Evolutionary conservation across 169 alveolate species (phyloP), one percentile per base, ranked within the genome.

Genomic region (Babesia sp.): DNA sequence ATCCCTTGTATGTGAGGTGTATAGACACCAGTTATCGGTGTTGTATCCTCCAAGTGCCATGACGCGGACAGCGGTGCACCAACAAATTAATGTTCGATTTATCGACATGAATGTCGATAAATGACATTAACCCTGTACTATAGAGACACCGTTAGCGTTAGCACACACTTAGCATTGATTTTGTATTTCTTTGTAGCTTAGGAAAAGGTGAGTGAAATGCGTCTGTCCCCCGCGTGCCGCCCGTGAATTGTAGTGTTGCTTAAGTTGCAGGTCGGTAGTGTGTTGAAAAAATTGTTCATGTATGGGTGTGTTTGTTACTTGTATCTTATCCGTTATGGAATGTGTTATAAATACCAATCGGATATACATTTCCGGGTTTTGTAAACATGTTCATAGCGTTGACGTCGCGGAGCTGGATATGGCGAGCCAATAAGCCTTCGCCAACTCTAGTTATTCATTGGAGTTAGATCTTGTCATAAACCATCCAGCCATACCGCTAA

Each of bases 241-340:
- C 45, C 67, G 51, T 33, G 45, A 36, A 31, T 57, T 57, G 67
- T 57, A 57, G 67, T 57, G 67, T 57, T 57, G 67, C 50, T 16
- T 18, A 14, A 24, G 11, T 34, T n/a, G 37, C 9, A 24, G 41
- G 48, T 33, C 45, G 41, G 1, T 29, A 5, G 28, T 18, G 44
- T 26, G 22, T 26, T 2, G 11, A 14, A 33, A 26, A 31, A 55
- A 55, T 29, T 26, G 44, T 26, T 34, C n/a, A 2, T 24, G 26
- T 34, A 29, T 18, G 28, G 37, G 66, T 55, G 66, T 55, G 66
- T 55, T 24, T 28, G 24, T 20, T 55, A n/a, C 37, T 14, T 7
- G 66, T 34, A 16, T 14, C 22, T 55, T 55, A 26, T 18, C 26
- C 14, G 66, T 55, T 29, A 18, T 55, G 2, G 2, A 2, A 12